phyloP scores from a whole-genome alignment of 169 alveolate genomes.

The Eimeria nieschulzi region DNA sequence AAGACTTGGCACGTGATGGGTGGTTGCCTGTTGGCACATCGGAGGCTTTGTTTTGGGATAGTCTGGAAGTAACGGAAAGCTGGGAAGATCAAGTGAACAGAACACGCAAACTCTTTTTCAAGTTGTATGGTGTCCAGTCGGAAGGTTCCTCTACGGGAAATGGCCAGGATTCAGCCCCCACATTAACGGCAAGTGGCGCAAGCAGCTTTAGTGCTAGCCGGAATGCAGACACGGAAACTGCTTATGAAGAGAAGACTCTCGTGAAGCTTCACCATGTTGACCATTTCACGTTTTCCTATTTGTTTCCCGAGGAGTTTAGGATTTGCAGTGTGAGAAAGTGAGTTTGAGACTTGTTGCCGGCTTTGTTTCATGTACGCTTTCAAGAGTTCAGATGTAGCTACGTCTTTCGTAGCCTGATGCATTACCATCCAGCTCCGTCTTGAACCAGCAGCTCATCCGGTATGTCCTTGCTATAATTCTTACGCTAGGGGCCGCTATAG shows the following conservation, averaged over 20 bases:
- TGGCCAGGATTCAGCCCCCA: neutral
- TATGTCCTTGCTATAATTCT: neutral
- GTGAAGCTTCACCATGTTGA: constrained; percentile 43
- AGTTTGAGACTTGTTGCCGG: neutral
- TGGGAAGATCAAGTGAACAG: constrained; percentile 40
- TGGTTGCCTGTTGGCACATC: too few relatives aligned
- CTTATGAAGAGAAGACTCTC: constrained; percentile 44
- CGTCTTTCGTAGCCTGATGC: too few relatives aligned
- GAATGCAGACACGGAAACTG: constrained; percentile 42
- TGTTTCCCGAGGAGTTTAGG: constrained; percentile 57
- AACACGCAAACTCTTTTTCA: constrained; percentile 46
- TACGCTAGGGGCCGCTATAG: neutral
- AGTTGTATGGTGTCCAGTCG: constrained; percentile 52
- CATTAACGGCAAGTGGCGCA: neutral
- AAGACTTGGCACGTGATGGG: too few relatives aligned
- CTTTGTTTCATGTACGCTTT: neutral
- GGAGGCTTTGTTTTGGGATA: neutral
- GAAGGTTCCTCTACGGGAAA: neutral
- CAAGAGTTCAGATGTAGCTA: too few relatives aligned
- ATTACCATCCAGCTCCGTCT: too few relatives aligned
- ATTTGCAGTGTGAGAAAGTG: constrained; percentile 54
- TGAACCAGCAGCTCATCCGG: neutral
- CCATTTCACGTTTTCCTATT: constrained; percentile 40
- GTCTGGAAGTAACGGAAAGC: constrained; percentile 17
- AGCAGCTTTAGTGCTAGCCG: constrained; percentile 5